phyloP scores from a whole-genome alignment of 2,329 filamentous ascomycete genomes.

The Helminthosporium solani region DNA sequence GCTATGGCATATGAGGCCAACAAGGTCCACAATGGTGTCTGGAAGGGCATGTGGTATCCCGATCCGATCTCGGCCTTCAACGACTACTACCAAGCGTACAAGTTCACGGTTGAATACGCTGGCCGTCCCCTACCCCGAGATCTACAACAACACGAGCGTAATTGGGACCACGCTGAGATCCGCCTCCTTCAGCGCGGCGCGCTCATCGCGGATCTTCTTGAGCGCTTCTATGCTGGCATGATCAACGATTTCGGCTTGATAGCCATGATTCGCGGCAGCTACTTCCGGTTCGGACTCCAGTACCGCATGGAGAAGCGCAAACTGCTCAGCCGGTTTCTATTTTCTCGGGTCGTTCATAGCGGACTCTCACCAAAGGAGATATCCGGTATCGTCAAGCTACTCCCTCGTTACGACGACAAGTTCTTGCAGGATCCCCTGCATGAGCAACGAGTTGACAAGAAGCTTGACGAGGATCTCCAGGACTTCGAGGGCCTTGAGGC shows the following conservation, averaged over 20 bases:
- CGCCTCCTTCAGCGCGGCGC: conserved; percentile 14
- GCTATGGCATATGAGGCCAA: conserved; percentile 15
- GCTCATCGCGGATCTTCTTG: conserved; percentile 6
- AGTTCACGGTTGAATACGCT: background rate
- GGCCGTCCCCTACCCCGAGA: background rate
- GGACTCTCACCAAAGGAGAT: conserved; percentile 7
- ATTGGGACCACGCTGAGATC: conserved; percentile 12
- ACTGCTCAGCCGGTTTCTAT: conserved; percentile 12
- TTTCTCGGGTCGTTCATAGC: conserved; percentile 6
- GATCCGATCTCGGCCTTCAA: conserved; percentile 7
- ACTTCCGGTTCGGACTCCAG: conserved; percentile 9
- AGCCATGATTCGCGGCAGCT: conserved; percentile 12
- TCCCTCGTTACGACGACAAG: conserved; percentile 13
- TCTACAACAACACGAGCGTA: conserved; percentile 11
- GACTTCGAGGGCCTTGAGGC: conserved; percentile 12
- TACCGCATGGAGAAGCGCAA: conserved; percentile 2
- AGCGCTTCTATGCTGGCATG: conserved; percentile 2
- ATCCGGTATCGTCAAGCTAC: conserved; percentile 12
- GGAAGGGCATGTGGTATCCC: conserved; percentile 14
- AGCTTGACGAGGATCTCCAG: background rate
- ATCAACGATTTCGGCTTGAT: conserved; percentile 16
- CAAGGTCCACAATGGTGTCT: conserved; percentile 7
- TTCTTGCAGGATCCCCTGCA: background rate
- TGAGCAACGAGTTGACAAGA: background rate
- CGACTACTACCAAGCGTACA: conserved; percentile 11